Percentiles rank a stretch among this genome's conserved stretches.
Conservation (phyloP, 2,329 filamentous ascomycete species). For the Scolecobasidium constrictum region DNA sequence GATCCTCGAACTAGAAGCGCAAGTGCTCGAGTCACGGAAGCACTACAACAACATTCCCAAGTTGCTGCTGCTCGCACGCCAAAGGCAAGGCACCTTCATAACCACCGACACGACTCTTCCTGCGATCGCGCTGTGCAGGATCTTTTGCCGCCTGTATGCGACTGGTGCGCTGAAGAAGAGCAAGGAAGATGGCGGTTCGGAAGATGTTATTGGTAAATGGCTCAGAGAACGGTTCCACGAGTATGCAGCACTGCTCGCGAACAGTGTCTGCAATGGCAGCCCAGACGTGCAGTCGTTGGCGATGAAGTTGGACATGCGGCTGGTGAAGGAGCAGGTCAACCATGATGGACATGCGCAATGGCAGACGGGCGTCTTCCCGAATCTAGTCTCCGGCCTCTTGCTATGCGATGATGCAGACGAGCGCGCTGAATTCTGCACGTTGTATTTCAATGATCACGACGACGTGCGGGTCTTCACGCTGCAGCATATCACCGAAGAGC, state of each 20-base stretch:
- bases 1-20: constrained; percentile 50
- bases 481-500: constrained; percentile 41
- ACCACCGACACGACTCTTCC: constrained; percentile 46
- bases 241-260: constrained; percentile 53
- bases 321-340: constrained; percentile 69
- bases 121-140: constrained; percentile 70
- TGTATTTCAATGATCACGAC: constrained; percentile 69
- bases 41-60: constrained; percentile 84
- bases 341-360: constrained; percentile 57
- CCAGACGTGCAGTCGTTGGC: constrained; percentile 55
- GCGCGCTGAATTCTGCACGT: constrained; percentile 62
- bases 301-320: constrained; percentile 69
- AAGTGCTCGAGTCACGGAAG: constrained; percentile 75
- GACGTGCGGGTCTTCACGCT: constrained; percentile 82
- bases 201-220: constrained; percentile 66
- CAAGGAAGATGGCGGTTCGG: constrained; percentile 53
- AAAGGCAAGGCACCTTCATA: not conserved
- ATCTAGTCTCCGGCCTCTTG: constrained; percentile 54
- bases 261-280: constrained; percentile 49
- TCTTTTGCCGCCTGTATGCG: constrained; percentile 73
- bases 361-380: constrained; percentile 53
- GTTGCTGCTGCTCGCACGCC: constrained; percentile 45
- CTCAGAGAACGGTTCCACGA: constrained; percentile 63
- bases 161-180: constrained; percentile 58
- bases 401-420: constrained; percentile 41